A percentile compares a stretch with the other conserved stretches of the same genome.
Evolutionary conservation across 306 rosid genomes (phyloP).

Genomic region (Cajanus cajan): DNA sequence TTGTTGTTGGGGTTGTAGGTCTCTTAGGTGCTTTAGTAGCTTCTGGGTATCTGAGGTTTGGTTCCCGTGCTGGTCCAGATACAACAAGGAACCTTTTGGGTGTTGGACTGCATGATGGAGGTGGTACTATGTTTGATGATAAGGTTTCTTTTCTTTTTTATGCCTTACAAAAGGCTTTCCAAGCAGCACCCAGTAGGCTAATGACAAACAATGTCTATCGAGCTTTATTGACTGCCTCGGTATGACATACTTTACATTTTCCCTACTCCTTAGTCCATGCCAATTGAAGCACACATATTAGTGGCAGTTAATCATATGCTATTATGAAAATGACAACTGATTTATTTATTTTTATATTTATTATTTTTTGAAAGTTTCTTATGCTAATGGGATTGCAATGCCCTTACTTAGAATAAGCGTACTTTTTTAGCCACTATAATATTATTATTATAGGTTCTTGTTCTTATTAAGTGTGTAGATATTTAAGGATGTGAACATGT

Average conservation of each 20-base stretch:
- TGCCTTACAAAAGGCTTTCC: conserved; percentile 95
- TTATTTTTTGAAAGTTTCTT: background rate
- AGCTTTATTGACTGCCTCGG: conserved; percentile 91
- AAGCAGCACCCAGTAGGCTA: conserved; percentile 87
- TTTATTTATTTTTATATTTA: background rate
- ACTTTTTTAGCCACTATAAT: conserved; percentile 6
- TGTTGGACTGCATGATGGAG: conserved; percentile 70
- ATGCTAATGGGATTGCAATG: conserved; percentile 22
- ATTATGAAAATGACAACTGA: background rate
- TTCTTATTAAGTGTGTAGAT: background rate
- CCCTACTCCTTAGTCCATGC: background rate
- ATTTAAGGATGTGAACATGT: background rate
- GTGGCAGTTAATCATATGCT: background rate
- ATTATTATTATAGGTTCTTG: conserved; percentile 5
- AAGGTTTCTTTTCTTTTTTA: conserved; percentile 83
- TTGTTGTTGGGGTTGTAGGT: conserved; percentile 82
- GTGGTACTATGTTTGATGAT: conserved; percentile 91
- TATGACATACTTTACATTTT: conserved; percentile 43
- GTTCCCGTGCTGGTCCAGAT: conserved; percentile 49
- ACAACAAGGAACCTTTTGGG: conserved; percentile 64
- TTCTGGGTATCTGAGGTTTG: conserved; percentile 80
- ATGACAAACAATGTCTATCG: conserved; percentile 79
- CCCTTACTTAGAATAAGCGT: conserved; percentile 9
- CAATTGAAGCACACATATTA: conserved; percentile 8
- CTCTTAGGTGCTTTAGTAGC: conserved; percentile 84